phyloP scores from a whole-genome alignment of 164 flowering plant species.

The Vitis amurensis region DNA sequence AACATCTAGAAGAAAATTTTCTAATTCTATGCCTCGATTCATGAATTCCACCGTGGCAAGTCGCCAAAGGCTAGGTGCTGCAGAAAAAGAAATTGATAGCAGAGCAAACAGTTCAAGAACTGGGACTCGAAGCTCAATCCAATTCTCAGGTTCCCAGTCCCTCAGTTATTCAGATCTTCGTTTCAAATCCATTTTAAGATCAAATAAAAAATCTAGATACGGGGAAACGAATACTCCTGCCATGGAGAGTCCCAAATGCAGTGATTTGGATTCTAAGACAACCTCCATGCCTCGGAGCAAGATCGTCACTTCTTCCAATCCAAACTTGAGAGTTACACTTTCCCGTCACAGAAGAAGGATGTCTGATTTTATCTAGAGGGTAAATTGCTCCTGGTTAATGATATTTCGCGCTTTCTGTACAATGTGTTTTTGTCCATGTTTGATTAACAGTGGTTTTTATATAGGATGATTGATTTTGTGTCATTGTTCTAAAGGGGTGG shows the following conservation, averaged over 20 bases:
- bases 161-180: conserved; percentile 44
- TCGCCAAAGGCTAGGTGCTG: conserved; percentile 52
- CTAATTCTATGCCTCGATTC: conserved; percentile 62
- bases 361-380: conserved; percentile 49
- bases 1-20: conserved; percentile 14
- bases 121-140: conserved; percentile 39
- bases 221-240: conserved; percentile 20
- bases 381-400: not conserved
- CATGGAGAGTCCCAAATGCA: conserved; percentile 31
- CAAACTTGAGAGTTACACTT: conserved; percentile 36
- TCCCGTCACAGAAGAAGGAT: conserved; percentile 61
- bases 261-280: conserved; percentile 19
- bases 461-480: not conserved
- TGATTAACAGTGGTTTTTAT: not conserved
- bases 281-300: conserved; percentile 33
- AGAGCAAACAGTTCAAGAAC: conserved; percentile 37
- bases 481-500: not conserved
- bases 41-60: conserved; percentile 77
- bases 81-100: conserved; percentile 39
- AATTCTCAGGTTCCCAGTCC: conserved; percentile 59
- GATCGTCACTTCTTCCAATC: conserved; percentile 39
- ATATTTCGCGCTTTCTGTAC: conserved; percentile 6
- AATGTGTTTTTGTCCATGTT: conserved; percentile 5
- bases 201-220: conserved; percentile 32
- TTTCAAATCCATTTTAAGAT: conserved; percentile 33